phyloP scores from a whole-genome alignment of 2,329 filamentous ascomycete species.

The Verticillium alfalfae region DNA sequence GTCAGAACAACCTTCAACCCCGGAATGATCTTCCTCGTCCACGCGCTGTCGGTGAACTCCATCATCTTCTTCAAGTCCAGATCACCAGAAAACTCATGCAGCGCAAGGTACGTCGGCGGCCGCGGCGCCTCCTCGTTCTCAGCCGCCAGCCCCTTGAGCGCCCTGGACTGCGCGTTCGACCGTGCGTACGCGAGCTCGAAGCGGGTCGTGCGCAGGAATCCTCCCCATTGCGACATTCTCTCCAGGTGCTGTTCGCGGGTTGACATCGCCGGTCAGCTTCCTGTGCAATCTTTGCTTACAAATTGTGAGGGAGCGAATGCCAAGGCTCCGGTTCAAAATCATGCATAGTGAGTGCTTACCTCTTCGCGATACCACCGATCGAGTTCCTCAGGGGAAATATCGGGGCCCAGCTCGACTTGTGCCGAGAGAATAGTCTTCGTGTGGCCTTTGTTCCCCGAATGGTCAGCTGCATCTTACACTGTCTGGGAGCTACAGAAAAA shows the following conservation, averaged over 20 bases:
- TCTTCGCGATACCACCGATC: conserved; percentile 16
- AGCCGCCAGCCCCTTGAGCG: conserved; percentile 13
- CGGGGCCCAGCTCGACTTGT: conserved; percentile 4
- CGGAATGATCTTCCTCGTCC: not conserved
- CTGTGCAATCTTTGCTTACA: not conserved
- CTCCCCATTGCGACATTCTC: conserved; percentile 7
- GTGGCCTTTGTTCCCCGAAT: conserved; percentile 5
- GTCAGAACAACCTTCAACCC: not conserved
- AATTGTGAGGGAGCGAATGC: not conserved
- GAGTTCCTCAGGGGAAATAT: conserved; percentile 11
- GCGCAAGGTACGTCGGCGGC: conserved; percentile 12
- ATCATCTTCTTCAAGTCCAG: not conserved
- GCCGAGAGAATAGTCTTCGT: conserved; percentile 12
- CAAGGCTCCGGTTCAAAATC: not conserved
- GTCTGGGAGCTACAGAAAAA: not conserved
- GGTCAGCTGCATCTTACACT: not conserved
- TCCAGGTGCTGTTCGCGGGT: conserved; percentile 7
- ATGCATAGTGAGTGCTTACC: conserved; percentile 3
- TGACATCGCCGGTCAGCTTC: not conserved
- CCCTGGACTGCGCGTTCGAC: conserved; percentile 14
- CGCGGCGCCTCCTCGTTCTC: conserved; percentile 10
- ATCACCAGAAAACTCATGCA: not conserved
- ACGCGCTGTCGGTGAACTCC: not conserved
- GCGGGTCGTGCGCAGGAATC: conserved; percentile 16
- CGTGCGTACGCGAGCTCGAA: conserved; percentile 14